phyloP scores from a whole-genome alignment of 176 grass and related monocot species.

The Zea luxurians region DNA sequence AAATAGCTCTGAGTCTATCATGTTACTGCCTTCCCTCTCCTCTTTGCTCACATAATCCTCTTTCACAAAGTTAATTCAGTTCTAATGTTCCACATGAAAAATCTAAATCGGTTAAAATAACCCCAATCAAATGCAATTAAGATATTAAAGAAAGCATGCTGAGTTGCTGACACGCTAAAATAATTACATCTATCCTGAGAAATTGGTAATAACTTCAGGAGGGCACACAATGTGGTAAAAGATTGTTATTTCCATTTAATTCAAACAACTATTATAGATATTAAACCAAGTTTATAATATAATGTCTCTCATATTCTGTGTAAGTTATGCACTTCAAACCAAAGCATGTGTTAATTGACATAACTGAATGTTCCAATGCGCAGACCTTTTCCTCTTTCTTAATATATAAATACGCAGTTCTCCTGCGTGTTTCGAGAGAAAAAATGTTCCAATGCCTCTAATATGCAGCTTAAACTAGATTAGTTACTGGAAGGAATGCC shows the following conservation, averaged over 20 bases:
- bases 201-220: neutral
- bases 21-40: neutral
- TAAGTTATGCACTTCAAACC: neutral
- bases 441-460: neutral
- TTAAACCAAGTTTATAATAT: neutral
- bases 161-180: neutral
- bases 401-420: too few relatives aligned
- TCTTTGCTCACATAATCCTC: constrained; percentile 13
- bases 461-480: neutral
- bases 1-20: constrained; percentile 11
- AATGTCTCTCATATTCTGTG: neutral
- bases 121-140: too few relatives aligned
- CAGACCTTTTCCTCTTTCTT: too few relatives aligned
- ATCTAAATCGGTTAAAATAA: neutral
- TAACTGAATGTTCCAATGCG: neutral
- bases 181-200: neutral
- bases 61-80: constrained; percentile 4
- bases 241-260: neutral
- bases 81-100: constrained; percentile 14
- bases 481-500: neutral
- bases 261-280: neutral
- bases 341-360: neutral
- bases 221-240: neutral
- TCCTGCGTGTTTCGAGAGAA: too few relatives aligned
- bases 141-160: too few relatives aligned